These are phyloP conservation scores for Colletotrichum sansevieriae DNA, from an alignment of 2,329 filamentous ascomycete genomes.

Conservation along the genomic window DNA sequence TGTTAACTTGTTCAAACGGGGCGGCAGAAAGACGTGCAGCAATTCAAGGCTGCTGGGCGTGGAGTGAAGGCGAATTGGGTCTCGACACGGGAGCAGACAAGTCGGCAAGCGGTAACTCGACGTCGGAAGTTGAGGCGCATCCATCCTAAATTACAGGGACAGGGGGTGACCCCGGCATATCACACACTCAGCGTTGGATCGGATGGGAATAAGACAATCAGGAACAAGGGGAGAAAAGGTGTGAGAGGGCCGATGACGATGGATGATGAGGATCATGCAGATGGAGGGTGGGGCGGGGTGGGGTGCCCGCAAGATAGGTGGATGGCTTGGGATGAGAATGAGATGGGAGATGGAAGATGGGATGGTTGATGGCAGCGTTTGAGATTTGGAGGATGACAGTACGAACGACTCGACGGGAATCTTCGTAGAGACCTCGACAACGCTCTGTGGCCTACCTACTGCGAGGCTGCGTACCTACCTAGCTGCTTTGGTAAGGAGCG, in stretches of 20 bases:
- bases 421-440: too few relatives aligned
- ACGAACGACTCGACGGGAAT: too few relatives aligned
- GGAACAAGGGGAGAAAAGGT: background rate
- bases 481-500: background rate
- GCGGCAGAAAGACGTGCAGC: background rate
- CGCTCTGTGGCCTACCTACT: too few relatives aligned
- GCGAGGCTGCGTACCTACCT: background rate
- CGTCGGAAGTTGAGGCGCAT: constrained; percentile 42
- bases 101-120: constrained; percentile 20
- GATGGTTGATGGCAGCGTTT: background rate
- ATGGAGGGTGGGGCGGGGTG: background rate
- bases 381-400: background rate
- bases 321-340: constrained; percentile 14
- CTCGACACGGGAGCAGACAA: background rate
- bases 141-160: constrained; percentile 42
- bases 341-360: constrained; percentile 10
- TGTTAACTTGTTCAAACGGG: constrained; percentile 2
- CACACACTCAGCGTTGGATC: constrained; percentile 33
- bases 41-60: background rate
- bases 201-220: constrained; percentile 32
- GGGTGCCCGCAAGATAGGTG: background rate
- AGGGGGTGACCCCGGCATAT: constrained; percentile 33
- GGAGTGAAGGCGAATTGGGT: background rate
- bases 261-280: background rate
- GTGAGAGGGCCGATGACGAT: constrained; percentile 12